Evolutionary conservation across 2,329 filamentous ascomycete genomes (phyloP), one percentile per base, ranked within the genome.

Genomic region (Venturia oleaginea): DNA sequence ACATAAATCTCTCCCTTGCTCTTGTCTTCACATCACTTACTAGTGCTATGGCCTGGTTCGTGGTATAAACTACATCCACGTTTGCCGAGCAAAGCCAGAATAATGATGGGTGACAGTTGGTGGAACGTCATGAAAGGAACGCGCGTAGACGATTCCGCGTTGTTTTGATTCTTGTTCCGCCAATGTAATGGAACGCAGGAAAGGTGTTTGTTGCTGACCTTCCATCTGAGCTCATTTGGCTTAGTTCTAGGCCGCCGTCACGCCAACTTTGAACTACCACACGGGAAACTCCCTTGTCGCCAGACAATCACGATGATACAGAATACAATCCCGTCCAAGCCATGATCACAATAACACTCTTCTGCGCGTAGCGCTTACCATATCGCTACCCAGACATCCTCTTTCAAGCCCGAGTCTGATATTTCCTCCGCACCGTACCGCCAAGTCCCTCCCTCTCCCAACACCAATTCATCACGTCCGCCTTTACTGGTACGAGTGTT

Each of bases 281-380:
- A 22, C 46, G 11, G 27, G 22, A 51, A 51, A 57, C n/a, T 32
- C 51, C 34, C 51, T n/a, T 30, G 11, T 15, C 4, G 51, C 51
- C 51, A 34, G 51, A n/a, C n/a, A 57, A n/a, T 34, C 51, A 34
- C 24, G 11, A 54, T 7, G 17, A 57, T 32, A 32, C 19, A 57
- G 4, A 11, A 3, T 7, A 57, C 30, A 51, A 54, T 17, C 4
- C 38, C 38, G 11, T 40, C 17, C 38, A 17, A 10, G 38, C 13
- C 38, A 57, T 57, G 51, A 57, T 19, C 51, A 57, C 51, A 34
- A 34, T 7, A 34, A 10, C 27, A 22, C 15, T 57, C 27, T 34
- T n/a, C 30, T 34, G 51, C 51, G 51, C 51, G 51, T 57, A 57
- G 51, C 51, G 51, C 51, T 57, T 34, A 57, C 51, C 13, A n/a